Conservation (phyloP, 345 rosid species). For the Eucalyptus sp. region DNA sequence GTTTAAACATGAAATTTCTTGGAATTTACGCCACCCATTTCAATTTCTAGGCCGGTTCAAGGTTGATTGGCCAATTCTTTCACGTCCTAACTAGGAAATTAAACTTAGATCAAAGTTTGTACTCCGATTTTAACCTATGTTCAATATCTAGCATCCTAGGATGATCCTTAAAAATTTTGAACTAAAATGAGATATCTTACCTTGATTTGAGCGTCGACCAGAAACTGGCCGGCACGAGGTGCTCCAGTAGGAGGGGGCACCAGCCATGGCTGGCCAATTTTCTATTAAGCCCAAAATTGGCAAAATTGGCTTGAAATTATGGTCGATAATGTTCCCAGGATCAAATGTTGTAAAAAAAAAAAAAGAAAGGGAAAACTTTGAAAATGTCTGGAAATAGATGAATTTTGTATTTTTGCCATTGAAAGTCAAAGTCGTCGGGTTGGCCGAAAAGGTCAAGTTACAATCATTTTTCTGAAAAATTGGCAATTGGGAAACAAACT, state of each 20-base stretch:
- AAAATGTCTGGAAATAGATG: not conserved
- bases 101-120: not conserved
- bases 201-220: not conserved
- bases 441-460: not conserved
- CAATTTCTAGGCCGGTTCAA: not conserved
- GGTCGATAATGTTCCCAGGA: not conserved
- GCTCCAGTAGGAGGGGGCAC: not conserved
- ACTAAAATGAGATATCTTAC: fast-evolving
- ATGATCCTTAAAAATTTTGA: not conserved
- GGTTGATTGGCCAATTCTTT: not conserved
- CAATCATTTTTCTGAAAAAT: not conserved
- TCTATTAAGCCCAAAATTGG: not conserved
- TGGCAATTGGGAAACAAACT: not conserved
- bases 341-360: not conserved
- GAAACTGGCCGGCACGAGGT: not conserved
- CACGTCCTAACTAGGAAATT: not conserved
- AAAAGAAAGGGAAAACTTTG: fast-evolving
- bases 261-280: not conserved
- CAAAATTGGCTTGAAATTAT: not conserved
- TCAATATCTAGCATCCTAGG: not conserved
- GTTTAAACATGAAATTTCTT: not conserved
- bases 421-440: not conserved
- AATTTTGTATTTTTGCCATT: not conserved
- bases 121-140: not conserved
- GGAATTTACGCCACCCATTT: not conserved